Conservation (phyloP, 495 filamentous ascomycete genomes). For the Xylaria grammica region DNA sequence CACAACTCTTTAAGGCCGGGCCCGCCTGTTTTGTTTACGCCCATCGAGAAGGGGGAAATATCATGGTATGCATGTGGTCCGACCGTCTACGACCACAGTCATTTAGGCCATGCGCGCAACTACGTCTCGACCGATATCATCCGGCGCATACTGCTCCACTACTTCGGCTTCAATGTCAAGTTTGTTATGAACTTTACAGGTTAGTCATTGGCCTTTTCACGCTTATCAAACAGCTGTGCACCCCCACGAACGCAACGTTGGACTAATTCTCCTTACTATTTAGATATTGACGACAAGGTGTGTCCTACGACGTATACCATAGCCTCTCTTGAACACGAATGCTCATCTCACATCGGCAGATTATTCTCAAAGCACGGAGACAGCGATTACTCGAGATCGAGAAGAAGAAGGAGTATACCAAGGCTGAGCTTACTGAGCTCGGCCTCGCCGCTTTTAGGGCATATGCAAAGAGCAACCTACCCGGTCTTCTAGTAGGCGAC, state of each 20-base stretch:
- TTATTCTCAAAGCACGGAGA: conserved; percentile 82
- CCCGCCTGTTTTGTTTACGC: conserved; percentile 75
- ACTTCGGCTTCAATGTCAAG: conserved; percentile 83
- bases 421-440: conserved; percentile 53
- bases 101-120: conserved; percentile 90
- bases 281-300: conserved; percentile 86
- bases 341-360: conserved; percentile 44
- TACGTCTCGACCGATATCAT: conserved; percentile 96
- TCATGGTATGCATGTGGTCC: conserved; percentile 93
- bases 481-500: conserved; percentile 57
- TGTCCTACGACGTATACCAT: conserved; percentile 54
- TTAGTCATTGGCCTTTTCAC: not conserved
- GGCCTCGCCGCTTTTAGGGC: conserved; percentile 69
- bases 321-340: conserved; percentile 31
- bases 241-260: not conserved
- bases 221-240: not conserved
- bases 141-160: conserved; percentile 81
- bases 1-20: conserved; percentile 80
- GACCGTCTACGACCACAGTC: conserved; percentile 89
- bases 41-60: conserved; percentile 73
- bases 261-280: not conserved
- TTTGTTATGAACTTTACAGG: conserved; percentile 95
- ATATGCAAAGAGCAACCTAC: conserved; percentile 81
- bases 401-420: conserved; percentile 48
- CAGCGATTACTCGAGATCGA: conserved; percentile 73